A percentile compares a stretch with the other conserved stretches of the same genome.
phyloP scores from a whole-genome alignment of 164 flowering plant species.

The Berberis vulgaris region DNA sequence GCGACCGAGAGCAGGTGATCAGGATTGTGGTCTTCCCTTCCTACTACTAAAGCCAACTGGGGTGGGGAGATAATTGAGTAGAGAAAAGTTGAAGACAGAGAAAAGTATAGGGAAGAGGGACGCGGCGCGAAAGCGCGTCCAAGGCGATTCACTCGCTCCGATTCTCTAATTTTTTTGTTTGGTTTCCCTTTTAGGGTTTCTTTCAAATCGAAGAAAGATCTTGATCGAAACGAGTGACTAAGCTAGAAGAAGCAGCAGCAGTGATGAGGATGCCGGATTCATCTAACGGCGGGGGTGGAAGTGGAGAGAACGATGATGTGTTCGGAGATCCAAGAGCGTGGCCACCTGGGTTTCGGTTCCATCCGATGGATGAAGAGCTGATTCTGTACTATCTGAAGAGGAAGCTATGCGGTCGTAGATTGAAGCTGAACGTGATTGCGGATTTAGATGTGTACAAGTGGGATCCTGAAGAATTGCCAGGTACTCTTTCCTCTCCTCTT shows the following conservation, averaged over 20 bases:
- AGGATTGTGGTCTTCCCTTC: too few species aligned
- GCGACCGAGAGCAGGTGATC: too few species aligned
- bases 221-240: too few species aligned
- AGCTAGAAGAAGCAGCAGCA: too few species aligned
- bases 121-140: too few species aligned
- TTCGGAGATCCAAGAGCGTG: slow-evolving; percentile 13
- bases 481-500: slow-evolving; percentile 6
- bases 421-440: slow-evolving; percentile 14
- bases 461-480: slow-evolving; percentile 31
- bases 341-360: slow-evolving; percentile 36
- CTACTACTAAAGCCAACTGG: too few species aligned
- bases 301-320: background rate
- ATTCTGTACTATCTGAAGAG: slow-evolving; percentile 25
- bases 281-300: slow-evolving; percentile 1
- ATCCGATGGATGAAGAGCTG: slow-evolving; percentile 32
- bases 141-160: too few species aligned
- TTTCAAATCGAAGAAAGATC: background rate
- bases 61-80: too few species aligned
- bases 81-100: too few species aligned
- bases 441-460: slow-evolving; percentile 29
- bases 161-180: too few species aligned
- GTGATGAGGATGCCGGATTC: background rate
- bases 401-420: slow-evolving; percentile 20
- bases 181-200: background rate
- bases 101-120: too few species aligned